Conservation (phyloP, 1,139 yeast species). For the Nakaseomyces sp. region DNA sequence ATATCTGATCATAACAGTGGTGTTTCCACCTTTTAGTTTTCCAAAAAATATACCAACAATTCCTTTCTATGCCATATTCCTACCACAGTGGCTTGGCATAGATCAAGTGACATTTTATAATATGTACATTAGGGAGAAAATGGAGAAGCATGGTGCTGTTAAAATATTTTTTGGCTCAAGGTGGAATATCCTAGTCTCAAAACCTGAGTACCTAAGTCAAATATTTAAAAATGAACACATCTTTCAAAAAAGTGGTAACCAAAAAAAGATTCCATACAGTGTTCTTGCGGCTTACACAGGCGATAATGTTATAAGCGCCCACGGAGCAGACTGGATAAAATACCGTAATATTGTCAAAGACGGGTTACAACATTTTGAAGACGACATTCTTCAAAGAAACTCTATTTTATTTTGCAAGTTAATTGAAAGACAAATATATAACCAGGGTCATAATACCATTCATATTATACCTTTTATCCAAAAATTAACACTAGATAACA, state of each 20-base stretch:
- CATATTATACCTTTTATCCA: constrained; percentile 39
- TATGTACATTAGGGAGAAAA: constrained; percentile 34
- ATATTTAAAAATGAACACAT: constrained; percentile 43
- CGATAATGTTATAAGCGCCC: constrained; percentile 54
- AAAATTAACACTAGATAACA: constrained; percentile 42
- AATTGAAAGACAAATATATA: constrained; percentile 17
- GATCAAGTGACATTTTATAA: constrained; percentile 46
- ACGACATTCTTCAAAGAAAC: constrained; percentile 33
- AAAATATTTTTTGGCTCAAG: constrained; percentile 54
- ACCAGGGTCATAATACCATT: constrained; percentile 14
- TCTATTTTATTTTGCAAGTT: constrained; percentile 28
- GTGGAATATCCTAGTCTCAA: constrained; percentile 51
- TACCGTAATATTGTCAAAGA: constrained; percentile 41
- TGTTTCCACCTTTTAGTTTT: constrained; percentile 33
- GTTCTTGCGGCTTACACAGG: constrained; percentile 52
- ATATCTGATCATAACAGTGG: constrained; percentile 10
- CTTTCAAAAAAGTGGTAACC: constrained; percentile 55
- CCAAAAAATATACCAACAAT: constrained; percentile 47
- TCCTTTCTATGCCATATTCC: constrained; percentile 51
- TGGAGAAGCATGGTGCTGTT: constrained; percentile 49
- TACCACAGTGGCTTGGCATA: constrained; percentile 38
- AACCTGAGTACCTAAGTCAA: constrained; percentile 41
- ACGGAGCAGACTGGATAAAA: constrained; percentile 45
- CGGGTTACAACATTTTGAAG: constrained; percentile 46
- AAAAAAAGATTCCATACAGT: constrained; percentile 48